These are phyloP conservation scores for Boletus barrowsii DNA, from an alignment of 768 basidiomycete species.

Conservation along the genomic window DNA sequence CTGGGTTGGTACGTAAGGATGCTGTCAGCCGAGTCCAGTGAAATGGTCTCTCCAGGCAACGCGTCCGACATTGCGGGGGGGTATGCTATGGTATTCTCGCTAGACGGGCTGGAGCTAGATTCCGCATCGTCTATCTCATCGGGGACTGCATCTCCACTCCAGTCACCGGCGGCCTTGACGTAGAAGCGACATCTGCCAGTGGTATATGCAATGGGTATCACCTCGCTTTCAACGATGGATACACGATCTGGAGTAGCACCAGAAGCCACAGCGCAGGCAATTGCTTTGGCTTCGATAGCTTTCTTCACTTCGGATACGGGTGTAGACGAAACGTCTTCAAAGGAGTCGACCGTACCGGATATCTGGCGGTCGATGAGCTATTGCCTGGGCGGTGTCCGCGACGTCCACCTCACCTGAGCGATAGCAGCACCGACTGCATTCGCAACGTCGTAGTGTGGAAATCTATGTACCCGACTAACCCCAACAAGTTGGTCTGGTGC, in stretches of 20 bases:
- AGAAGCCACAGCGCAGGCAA: slow-evolving; percentile 41
- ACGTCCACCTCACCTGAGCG: slow-evolving; percentile 28
- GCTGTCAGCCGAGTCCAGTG: slow-evolving; percentile 16
- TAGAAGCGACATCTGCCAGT: slow-evolving; percentile 41
- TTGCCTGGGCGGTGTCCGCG: not conserved
- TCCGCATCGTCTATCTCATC: slow-evolving; percentile 20
- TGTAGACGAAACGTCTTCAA: slow-evolving; percentile 39
- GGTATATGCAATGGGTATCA: slow-evolving; percentile 43
- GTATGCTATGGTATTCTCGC: slow-evolving; percentile 1
- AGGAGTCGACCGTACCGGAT: slow-evolving; percentile 44
- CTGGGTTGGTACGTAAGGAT: slow-evolving; percentile 37
- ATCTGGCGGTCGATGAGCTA: slow-evolving; percentile 29
- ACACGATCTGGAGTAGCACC: slow-evolving; percentile 44
- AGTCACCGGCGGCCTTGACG: slow-evolving; percentile 60
- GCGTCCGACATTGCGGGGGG: slow-evolving; percentile 3
- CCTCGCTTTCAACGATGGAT: slow-evolving; percentile 54
- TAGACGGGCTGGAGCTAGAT: not conserved
- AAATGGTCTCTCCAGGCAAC: slow-evolving; percentile 13
- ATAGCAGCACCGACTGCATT: slow-evolving; percentile 61
- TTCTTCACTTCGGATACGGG: slow-evolving; percentile 31
- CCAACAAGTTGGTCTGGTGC: slow-evolving; percentile 50
- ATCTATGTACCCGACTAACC: slow-evolving; percentile 47
- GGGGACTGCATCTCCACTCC: slow-evolving; percentile 26
- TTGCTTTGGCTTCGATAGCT: slow-evolving; percentile 37
- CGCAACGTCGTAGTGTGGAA: slow-evolving; percentile 53